A percentile compares a stretch with the other conserved stretches of the same genome.
Evolutionary conservation across 345 rosid species (phyloP).

Genomic region (Hypericum androsaemum): DNA sequence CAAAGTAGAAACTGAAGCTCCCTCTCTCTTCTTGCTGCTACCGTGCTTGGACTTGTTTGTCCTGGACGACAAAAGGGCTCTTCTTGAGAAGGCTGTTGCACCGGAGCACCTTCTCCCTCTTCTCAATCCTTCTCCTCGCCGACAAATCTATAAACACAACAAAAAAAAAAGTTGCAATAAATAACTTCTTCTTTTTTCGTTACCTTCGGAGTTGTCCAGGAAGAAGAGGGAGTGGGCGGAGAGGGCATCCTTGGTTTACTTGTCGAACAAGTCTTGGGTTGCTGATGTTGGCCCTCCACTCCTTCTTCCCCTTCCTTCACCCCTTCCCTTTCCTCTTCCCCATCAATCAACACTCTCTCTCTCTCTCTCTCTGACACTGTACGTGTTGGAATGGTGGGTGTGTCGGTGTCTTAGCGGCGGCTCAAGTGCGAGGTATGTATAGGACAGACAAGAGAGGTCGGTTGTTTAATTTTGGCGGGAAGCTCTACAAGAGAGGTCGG

Average conservation of each 20-base stretch:
- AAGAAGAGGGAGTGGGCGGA: slow-evolving; percentile 70
- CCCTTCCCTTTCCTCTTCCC: slow-evolving; percentile 69
- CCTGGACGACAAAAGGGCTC: slow-evolving; percentile 65
- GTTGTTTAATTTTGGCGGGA: too few relatives aligned
- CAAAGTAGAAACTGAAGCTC: neutral
- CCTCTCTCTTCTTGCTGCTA: slow-evolving; percentile 21
- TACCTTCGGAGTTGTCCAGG: slow-evolving; percentile 66
- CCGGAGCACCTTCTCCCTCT: slow-evolving; percentile 59
- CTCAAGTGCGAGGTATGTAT: too few relatives aligned
- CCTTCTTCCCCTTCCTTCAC: slow-evolving; percentile 89
- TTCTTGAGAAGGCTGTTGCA: slow-evolving; percentile 58
- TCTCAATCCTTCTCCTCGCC: slow-evolving; percentile 73
- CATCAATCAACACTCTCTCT: too few relatives aligned
- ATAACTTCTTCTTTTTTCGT: too few relatives aligned
- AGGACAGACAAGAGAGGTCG: too few relatives aligned
- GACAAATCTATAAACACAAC: slow-evolving; percentile 42
- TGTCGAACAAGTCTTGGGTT: slow-evolving; percentile 68
- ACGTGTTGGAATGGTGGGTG: too few relatives aligned
- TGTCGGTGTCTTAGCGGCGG: too few relatives aligned
- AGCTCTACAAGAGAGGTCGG: too few relatives aligned
- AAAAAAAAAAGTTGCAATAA: neutral
- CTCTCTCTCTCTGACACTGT: too few relatives aligned
- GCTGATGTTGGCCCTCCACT: slow-evolving; percentile 94
- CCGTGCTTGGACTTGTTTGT: slow-evolving; percentile 10
- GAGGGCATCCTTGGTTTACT: slow-evolving; percentile 71